These are phyloP conservation scores for Abelmoschus esculentus DNA, from an alignment of 345 rosid genomes.

Conservation along the genomic window DNA sequence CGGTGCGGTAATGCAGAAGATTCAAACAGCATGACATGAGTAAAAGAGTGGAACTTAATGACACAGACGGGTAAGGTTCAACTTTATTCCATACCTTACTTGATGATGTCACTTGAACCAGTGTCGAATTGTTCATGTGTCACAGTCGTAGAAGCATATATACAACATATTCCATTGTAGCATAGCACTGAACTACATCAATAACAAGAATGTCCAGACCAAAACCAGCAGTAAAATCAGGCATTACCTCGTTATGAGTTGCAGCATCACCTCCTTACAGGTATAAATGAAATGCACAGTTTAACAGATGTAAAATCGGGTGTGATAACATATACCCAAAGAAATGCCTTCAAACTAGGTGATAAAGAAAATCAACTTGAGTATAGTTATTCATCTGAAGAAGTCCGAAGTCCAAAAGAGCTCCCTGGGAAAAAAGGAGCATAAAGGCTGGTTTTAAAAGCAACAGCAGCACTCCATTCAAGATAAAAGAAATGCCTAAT, in stretches of 20 bases:
- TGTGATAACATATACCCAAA: background rate
- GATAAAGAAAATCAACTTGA: background rate
- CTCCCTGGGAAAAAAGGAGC: background rate
- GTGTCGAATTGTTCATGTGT: background rate
- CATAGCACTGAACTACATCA: background rate
- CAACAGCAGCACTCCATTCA: too few relatives aligned
- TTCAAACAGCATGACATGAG: background rate
- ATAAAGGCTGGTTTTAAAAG: background rate
- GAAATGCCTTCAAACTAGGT: background rate
- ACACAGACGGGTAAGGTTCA: background rate
- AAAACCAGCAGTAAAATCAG: background rate
- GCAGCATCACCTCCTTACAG: background rate
- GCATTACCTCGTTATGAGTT: background rate
- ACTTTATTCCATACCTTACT: background rate
- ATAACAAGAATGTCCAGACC: background rate
- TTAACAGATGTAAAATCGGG: background rate
- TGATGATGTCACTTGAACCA: background rate
- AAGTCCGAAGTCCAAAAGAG: background rate
- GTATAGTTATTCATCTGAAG: background rate
- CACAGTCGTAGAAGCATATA: background rate
- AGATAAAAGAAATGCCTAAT: background rate
- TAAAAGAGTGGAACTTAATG: background rate
- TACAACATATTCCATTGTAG: too few relatives aligned
- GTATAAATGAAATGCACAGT: background rate
- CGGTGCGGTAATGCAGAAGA: background rate